Conservation (phyloP, 352 stramenopile genomes). For the Globisporangium uncinulatum region DNA sequence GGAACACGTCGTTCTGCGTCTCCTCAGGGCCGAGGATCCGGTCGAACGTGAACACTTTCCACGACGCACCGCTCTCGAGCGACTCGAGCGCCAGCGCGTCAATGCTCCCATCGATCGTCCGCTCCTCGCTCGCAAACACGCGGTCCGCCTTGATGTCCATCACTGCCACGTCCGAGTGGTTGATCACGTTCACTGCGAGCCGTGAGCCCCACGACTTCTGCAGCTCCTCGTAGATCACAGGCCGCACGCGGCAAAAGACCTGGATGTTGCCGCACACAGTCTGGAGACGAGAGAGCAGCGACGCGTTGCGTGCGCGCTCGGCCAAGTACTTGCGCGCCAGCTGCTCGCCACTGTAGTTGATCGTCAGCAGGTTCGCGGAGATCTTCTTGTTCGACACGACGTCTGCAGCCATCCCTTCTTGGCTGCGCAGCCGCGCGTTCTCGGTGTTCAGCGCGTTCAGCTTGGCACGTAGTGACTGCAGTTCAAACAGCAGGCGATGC, state of each 20-base stretch:
- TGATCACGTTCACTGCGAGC: slow-evolving; percentile 76
- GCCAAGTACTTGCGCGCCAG: slow-evolving; percentile 85
- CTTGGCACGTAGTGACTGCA: slow-evolving; percentile 45
- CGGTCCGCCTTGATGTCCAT: slow-evolving; percentile 71
- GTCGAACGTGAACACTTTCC: slow-evolving; percentile 98
- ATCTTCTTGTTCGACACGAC: slow-evolving; percentile 41
- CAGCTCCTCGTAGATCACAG: slow-evolving; percentile 70
- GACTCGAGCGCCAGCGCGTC: slow-evolving; percentile 32
- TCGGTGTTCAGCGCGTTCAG: slow-evolving; percentile 52
- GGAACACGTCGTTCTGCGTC: slow-evolving; percentile 93
- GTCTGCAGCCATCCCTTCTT: slow-evolving; percentile 31
- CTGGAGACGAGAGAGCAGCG: slow-evolving; percentile 73
- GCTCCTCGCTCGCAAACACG: slow-evolving; percentile 24
- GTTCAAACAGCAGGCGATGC: slow-evolving; percentile 31
- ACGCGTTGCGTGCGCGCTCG: slow-evolving; percentile 75
- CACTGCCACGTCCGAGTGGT: slow-evolving; percentile 73
- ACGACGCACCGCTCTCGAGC: slow-evolving; percentile 50
- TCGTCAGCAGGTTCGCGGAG: slow-evolving; percentile 56
- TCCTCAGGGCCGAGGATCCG: slow-evolving; percentile 93
- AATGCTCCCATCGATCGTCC: slow-evolving; percentile 23
- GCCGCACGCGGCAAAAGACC: slow-evolving; percentile 90
- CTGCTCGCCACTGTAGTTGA: slow-evolving; percentile 61
- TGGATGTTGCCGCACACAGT: slow-evolving; percentile 92
- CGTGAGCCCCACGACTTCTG: slow-evolving; percentile 48
- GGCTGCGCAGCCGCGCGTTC: slow-evolving; percentile 43